Evolutionary conservation across 2,329 filamentous ascomycete species (phyloP), one percentile per base, ranked within the genome.

Genomic region (Dryadomyces quercivorus): DNA sequence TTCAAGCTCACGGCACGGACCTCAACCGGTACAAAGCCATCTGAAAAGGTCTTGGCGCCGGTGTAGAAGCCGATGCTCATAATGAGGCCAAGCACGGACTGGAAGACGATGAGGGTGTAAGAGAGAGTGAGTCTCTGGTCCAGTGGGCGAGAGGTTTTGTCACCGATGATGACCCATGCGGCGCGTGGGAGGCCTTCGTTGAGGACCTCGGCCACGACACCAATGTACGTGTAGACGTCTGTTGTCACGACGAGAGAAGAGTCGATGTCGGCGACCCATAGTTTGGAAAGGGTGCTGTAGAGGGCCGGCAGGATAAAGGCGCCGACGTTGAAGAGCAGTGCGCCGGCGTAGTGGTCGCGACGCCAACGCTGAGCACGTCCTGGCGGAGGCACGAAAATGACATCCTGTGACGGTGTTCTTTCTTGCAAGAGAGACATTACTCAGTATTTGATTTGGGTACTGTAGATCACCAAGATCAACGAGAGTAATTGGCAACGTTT

Each of bases 121-220:
- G 83, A 74, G 1, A 88, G 72, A 4, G 72, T 68, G 1, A 87
- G 67, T 0, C 84, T 74, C 15, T 77, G 70, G 0, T 66, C 56
- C 0, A 75, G 63, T 0, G 70, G 69, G 1, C 82, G 74, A 1
- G 75, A 79, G 0, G 77, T 67, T 31, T 74, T 75, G 65, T 88
- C 82, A 8, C 82, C 84, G 55, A 88, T 86, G 55, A 86, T 75
- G 6, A 82, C 71, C 78, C 81, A 89, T 0, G 82, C 75, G 0
- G 83, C 80, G 21, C 84, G 74, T 0, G 84, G 84, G 0, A 89
- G 76, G 0, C 85, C 84, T 63, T 89, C 85, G 59, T 88, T 88
- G 16, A 89, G 66, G 0, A 86, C 82, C 63, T 88, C 81, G 1
- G 76, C 78, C 0, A 87, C 72, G 0, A 81, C 75, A 20, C 77